phyloP scores from a whole-genome alignment of 2,329 filamentous ascomycete genomes.

The Fusarium sp. region DNA sequence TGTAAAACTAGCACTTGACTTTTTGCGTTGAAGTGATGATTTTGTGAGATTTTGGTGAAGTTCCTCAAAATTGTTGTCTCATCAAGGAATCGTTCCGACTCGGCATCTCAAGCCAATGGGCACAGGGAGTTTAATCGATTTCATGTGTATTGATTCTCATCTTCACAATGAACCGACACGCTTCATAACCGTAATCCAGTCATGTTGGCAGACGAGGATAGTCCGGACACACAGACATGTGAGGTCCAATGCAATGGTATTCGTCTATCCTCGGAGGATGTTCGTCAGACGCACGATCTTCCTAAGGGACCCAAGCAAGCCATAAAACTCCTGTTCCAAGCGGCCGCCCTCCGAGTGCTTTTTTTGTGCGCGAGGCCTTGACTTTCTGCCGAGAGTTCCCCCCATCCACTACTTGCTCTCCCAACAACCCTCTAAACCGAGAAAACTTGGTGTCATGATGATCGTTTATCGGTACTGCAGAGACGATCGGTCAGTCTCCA shows the following conservation, averaged over 20 bases:
- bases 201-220: constrained; percentile 19
- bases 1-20: constrained; percentile 40
- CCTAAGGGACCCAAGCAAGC: constrained; percentile 58
- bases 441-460: constrained; percentile 43
- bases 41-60: neutral
- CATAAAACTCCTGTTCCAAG: constrained; percentile 61
- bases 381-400: constrained; percentile 45
- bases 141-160: constrained; percentile 31
- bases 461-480: constrained; percentile 55
- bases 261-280: constrained; percentile 58
- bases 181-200: constrained; percentile 25
- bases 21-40: neutral
- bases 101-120: neutral
- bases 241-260: constrained; percentile 56
- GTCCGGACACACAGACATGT: constrained; percentile 31
- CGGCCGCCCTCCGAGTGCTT: constrained; percentile 57
- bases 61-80: neutral
- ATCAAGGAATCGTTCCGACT: neutral
- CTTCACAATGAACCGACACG: constrained; percentile 35
- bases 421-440: constrained; percentile 38
- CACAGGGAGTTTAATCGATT: constrained; percentile 10
- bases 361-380: constrained; percentile 52
- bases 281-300: constrained; percentile 58
- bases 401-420: constrained; percentile 38
- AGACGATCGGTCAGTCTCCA: constrained; percentile 32